phyloP scores from a whole-genome alignment of 1,284 basidiomycete genomes.

The Melampsora larici-populina region DNA sequence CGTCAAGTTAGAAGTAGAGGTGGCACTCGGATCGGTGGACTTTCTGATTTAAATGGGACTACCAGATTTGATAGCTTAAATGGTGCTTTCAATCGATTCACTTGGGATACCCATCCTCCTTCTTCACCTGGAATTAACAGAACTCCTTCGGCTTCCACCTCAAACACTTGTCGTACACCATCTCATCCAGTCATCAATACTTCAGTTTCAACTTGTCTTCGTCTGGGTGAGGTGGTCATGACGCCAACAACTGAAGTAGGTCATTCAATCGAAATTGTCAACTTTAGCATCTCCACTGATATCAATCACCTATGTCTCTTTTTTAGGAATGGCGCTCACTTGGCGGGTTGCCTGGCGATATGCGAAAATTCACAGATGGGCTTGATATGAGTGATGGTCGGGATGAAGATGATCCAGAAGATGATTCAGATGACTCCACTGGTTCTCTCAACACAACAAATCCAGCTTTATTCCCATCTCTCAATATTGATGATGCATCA shows the following conservation, averaged over 20 bases:
- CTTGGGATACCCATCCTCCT: slow-evolving; percentile 3
- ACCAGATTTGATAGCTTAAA: slow-evolving; percentile 28
- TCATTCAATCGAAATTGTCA: not conserved
- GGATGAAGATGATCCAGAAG: slow-evolving; percentile 3
- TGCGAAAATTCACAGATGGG: slow-evolving; percentile 9
- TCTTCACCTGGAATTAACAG: not conserved
- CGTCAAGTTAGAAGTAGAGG: slow-evolving; percentile 1
- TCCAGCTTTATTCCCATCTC: slow-evolving; percentile 4
- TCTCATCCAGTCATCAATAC: not conserved
- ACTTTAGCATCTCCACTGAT: not conserved
- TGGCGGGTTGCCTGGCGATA: slow-evolving; percentile 15
- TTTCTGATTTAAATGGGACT: slow-evolving; percentile 12
- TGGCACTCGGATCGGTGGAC: slow-evolving; percentile 6
- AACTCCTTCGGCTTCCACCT: not conserved
- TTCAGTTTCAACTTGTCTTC: not conserved
- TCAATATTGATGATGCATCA: slow-evolving; percentile 1
- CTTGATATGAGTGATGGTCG: not conserved
- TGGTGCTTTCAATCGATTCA: slow-evolving; percentile 1
- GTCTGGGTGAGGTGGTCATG: slow-evolving; percentile 32
- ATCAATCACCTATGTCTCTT: not conserved
- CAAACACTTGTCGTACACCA: not conserved
- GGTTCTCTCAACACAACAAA: slow-evolving; percentile 15
- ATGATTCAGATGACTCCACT: slow-evolving; percentile 34
- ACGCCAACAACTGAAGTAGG: slow-evolving; percentile 39
- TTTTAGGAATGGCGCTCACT: slow-evolving; percentile 39